These are phyloP conservation scores for Hyphodiscus sp. DNA, from an alignment of 2,329 filamentous ascomycete genomes.

Conservation along the genomic window DNA sequence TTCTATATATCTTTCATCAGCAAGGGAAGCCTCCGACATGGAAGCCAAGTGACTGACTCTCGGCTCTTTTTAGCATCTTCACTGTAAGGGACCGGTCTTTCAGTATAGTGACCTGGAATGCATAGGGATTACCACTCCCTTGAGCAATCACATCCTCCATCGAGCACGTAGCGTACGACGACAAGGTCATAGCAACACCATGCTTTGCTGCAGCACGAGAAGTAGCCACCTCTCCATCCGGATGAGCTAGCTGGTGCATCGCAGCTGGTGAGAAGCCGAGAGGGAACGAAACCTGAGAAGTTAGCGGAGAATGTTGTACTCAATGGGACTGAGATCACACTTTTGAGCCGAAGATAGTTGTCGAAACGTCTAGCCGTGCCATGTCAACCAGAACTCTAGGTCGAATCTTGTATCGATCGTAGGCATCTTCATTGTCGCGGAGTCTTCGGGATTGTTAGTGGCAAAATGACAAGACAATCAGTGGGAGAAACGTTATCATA, in stretches of 20 bases:
- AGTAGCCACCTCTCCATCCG: constrained; percentile 46
- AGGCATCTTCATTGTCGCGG: constrained; percentile 47
- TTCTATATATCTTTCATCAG: constrained; percentile 24
- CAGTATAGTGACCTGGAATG: constrained; percentile 49
- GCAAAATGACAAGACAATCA: constrained; percentile 28
- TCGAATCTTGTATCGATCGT: constrained; percentile 41
- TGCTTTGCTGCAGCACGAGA: constrained; percentile 41
- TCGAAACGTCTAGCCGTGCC: constrained; percentile 32
- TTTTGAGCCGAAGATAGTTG: constrained; percentile 38
- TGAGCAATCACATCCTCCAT: constrained; percentile 41
- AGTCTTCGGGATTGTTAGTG: constrained; percentile 20
- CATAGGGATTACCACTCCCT: constrained; percentile 36
- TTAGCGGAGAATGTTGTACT: neutral
- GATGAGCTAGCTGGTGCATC: constrained; percentile 43
- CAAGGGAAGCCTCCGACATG: neutral
- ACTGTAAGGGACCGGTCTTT: constrained; percentile 39
- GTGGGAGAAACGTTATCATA: constrained; percentile 40
- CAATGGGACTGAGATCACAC: constrained; percentile 18
- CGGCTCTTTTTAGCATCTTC: constrained; percentile 36
- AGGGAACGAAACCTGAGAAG: constrained; percentile 34
- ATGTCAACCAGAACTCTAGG: constrained; percentile 39
- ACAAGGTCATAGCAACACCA: constrained; percentile 36
- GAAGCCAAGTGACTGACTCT: constrained; percentile 30
- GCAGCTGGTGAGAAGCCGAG: constrained; percentile 38
- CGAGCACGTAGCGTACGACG: constrained; percentile 38